Evolutionary conservation across 2,329 filamentous ascomycete genomes (phyloP).

Genomic region (Emmonsiellopsis sp.): DNA sequence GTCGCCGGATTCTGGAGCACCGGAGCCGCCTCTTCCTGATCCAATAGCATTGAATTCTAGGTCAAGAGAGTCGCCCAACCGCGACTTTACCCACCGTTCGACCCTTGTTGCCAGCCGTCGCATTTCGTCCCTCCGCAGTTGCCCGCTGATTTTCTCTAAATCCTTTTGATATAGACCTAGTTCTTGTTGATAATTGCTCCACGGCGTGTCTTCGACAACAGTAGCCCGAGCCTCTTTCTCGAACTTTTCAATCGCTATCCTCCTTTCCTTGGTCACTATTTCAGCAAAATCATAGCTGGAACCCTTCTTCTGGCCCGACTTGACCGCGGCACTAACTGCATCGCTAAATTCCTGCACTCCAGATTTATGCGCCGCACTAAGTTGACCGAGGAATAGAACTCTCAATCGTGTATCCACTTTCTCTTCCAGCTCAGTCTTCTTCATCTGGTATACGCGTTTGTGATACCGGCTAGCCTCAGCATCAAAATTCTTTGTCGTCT

Average conservation of each 20-base stretch:
- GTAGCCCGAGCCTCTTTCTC: constrained; percentile 65
- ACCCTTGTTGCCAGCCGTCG: constrained; percentile 79
- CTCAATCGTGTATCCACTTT: constrained; percentile 88
- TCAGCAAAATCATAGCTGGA: constrained; percentile 89
- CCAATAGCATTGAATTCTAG: constrained; percentile 95
- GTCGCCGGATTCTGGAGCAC: constrained; percentile 68
- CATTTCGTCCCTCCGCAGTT: constrained; percentile 91
- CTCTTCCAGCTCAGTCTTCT: constrained; percentile 70
- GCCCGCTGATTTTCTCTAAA: constrained; percentile 74
- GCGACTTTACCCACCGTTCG: constrained; percentile 86
- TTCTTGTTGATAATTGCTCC: constrained; percentile 81
- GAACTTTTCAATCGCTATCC: constrained; percentile 63
- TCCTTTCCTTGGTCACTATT: constrained; percentile 78
- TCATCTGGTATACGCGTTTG: constrained; percentile 85
- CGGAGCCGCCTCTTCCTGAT: constrained; percentile 71
- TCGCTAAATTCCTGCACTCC: constrained; percentile 79
- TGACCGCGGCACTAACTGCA: constrained; percentile 76
- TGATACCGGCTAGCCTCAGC: constrained; percentile 88
- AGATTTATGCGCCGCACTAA: constrained; percentile 78
- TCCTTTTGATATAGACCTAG: constrained; percentile 77
- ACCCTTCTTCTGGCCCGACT: constrained; percentile 84
- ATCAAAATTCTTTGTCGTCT: constrained; percentile 76
- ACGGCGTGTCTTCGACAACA: constrained; percentile 67
- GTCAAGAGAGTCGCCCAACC: constrained; percentile 76
- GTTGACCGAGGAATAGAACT: constrained; percentile 76